Evolutionary conservation across 2,329 filamentous ascomycete species (phyloP), one percentile per base, ranked within the genome.

Genomic region (Tolypocladium capitatum): DNA sequence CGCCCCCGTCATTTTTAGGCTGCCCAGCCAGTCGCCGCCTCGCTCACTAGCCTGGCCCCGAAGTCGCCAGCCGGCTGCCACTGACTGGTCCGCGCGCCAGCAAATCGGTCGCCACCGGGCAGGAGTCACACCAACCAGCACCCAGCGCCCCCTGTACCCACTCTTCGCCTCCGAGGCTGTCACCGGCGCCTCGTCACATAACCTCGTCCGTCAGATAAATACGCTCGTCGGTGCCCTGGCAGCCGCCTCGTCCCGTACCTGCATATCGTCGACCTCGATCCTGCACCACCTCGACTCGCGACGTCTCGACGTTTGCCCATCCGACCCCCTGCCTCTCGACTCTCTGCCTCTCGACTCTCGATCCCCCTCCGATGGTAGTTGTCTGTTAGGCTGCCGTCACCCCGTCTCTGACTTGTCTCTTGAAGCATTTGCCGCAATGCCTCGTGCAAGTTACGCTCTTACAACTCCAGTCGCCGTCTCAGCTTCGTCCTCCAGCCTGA

Each of bases 401-500:
- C 45, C 41, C 46, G 51, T 48, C 53, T 49, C 53, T 54, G 33
- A 46, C 46, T 51, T 53, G 53, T 56, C 49, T 48, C 50, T 55
- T 48, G 56, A 59, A 65, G 63, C 59, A 61, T 61, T 64, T 65
- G 54, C 58, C 63, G 78, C 69, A 60, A 82, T 82, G 78, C 71
- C 69, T 74, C 61, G 78, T 78, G 72, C 67, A 71, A 68, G 64
- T 66, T 63, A 63, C 58, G 58, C 58, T 58, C 56, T 62, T 62
- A 65, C 63, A 56, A 69, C 67, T 69, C 73, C 77, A 81, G 78
- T 81, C 76, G 77, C 72, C 74, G 69, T 76, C 75, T 74, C 70
- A 66, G 74, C 71, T 68, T 71, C 68, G 76, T 78, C 73, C 62
- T 71, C 75, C 75, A 74, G 75, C 76, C 65, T 70, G 63, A 71